A percentile compares a stretch with the other conserved stretches of the same genome.
Conservation (phyloP, 2,329 filamentous ascomycete species). For the Pleurostoma richardsiae region DNA sequence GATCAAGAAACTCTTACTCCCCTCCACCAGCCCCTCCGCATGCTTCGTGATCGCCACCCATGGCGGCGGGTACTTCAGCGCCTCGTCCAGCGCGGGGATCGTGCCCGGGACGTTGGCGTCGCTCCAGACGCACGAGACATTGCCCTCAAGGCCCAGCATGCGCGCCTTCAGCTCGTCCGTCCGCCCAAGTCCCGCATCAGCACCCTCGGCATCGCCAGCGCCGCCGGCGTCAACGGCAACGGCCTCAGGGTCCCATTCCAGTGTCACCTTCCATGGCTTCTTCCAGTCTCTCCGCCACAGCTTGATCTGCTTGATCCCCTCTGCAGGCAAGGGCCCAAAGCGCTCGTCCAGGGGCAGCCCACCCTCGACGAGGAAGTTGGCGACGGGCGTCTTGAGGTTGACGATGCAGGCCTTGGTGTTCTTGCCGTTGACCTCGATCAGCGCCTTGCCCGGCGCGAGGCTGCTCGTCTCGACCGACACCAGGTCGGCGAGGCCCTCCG, state of each 20-base stretch:
- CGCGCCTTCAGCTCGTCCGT: slow-evolving; percentile 20
- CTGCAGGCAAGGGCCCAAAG: slow-evolving; percentile 58
- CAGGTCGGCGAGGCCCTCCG: slow-evolving; percentile 48
- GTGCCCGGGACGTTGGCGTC: slow-evolving; percentile 68
- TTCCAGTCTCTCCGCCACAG: slow-evolving; percentile 82
- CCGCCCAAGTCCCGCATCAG: slow-evolving; percentile 4
- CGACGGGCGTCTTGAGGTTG: slow-evolving; percentile 63
- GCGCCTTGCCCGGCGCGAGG: slow-evolving; percentile 42
- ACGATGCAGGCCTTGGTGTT: slow-evolving; percentile 79
- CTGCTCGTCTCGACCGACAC: slow-evolving; percentile 55
- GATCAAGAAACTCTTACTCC: slow-evolving; percentile 63
- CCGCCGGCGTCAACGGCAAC: slow-evolving; percentile 7
- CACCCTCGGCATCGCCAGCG: slow-evolving; percentile 9
- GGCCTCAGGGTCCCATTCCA: slow-evolving; percentile 52
- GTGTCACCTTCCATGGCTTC: slow-evolving; percentile 69
- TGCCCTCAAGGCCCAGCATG: slow-evolving; percentile 48
- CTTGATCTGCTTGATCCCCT: slow-evolving; percentile 62
- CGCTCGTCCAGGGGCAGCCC: slow-evolving; percentile 55
- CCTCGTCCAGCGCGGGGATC: slow-evolving; percentile 82
- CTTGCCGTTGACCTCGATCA: slow-evolving; percentile 61
- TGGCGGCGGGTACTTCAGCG: slow-evolving; percentile 66
- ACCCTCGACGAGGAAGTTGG: slow-evolving; percentile 58
- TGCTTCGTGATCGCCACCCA: slow-evolving; percentile 79
- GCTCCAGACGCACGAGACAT: slow-evolving; percentile 77
- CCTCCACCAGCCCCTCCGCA: slow-evolving; percentile 75